A percentile compares a stretch with the other conserved stretches of the same genome.
Conservation (phyloP, 768 basidiomycete species). For the Pulveroboletus frians region DNA sequence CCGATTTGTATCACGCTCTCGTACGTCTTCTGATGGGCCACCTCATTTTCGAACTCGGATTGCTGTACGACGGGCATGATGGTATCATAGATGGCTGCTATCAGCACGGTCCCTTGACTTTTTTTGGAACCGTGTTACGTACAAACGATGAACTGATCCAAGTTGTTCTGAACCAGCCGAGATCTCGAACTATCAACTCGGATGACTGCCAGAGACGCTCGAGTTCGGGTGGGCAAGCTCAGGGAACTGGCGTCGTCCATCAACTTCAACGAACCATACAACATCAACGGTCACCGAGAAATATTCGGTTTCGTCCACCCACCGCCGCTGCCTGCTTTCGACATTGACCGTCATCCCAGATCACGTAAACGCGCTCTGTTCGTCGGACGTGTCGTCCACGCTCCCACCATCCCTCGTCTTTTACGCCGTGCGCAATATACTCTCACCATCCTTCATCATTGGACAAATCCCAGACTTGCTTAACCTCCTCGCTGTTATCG, state of each 20-base stretch:
- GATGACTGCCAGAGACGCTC: not conserved
- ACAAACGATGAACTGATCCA: too few relatives aligned
- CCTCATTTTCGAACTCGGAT: too few relatives aligned
- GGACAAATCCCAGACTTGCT: slow-evolving; percentile 31
- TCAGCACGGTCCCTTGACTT: too few relatives aligned
- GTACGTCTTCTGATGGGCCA: too few relatives aligned
- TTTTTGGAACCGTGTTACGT: too few relatives aligned
- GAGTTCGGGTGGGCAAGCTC: slow-evolving; percentile 6
- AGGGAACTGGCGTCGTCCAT: slow-evolving; percentile 12
- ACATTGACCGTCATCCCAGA: slow-evolving; percentile 4
- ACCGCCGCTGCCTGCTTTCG: not conserved
- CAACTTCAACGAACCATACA: slow-evolving; percentile 16
- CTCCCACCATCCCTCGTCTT: slow-evolving; percentile 18
- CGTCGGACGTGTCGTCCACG: not conserved
- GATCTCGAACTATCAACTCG: not conserved
- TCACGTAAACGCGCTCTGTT: not conserved
- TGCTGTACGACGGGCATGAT: too few relatives aligned
- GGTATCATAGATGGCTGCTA: too few relatives aligned
- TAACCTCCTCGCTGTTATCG: slow-evolving; percentile 20
- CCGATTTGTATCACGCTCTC: too few relatives aligned
- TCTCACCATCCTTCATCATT: slow-evolving; percentile 25
- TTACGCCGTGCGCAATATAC: slow-evolving; percentile 27
- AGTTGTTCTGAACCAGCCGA: not conserved
- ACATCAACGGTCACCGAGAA: slow-evolving; percentile 3
- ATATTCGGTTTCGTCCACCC: slow-evolving; percentile 15